These are phyloP conservation scores for Hamamelis virginiana DNA, from an alignment of 164 flowering plant genomes.

Conservation along the genomic window DNA sequence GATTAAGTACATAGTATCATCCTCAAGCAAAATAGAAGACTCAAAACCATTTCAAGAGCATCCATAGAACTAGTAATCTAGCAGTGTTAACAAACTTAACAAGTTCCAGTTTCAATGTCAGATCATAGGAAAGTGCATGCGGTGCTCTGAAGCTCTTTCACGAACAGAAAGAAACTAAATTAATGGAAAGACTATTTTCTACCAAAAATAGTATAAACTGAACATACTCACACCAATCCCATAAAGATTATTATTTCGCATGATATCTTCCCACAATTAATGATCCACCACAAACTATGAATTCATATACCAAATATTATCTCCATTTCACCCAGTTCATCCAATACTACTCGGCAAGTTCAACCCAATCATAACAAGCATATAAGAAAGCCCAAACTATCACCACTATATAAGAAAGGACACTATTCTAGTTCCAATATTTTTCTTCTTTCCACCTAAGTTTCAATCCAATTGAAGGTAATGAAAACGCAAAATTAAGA, in stretches of 20 bases:
- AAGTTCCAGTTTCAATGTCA: too few species aligned
- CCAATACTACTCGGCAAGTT: not conserved
- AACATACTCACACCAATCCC: not conserved
- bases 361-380: not conserved
- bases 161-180: not conserved
- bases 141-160: not conserved
- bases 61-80: not conserved
- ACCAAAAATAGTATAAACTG: slow-evolving; percentile 5
- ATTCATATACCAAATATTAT: not conserved
- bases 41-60: not conserved
- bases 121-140: too few species aligned
- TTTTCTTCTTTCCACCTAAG: slow-evolving; percentile 1
- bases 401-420: not conserved
- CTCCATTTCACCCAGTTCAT: not conserved
- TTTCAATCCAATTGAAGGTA: not conserved
- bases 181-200: not conserved
- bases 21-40: not conserved
- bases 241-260: not conserved
- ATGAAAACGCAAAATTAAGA: not conserved
- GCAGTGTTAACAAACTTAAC: not conserved
- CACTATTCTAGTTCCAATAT: not conserved
- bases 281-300: not conserved
- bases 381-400: not conserved
- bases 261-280: slow-evolving; percentile 1
- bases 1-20: not conserved